phyloP scores from a whole-genome alignment of 2,329 filamentous ascomycete genomes.

The Acephala macrosclerotiorum region DNA sequence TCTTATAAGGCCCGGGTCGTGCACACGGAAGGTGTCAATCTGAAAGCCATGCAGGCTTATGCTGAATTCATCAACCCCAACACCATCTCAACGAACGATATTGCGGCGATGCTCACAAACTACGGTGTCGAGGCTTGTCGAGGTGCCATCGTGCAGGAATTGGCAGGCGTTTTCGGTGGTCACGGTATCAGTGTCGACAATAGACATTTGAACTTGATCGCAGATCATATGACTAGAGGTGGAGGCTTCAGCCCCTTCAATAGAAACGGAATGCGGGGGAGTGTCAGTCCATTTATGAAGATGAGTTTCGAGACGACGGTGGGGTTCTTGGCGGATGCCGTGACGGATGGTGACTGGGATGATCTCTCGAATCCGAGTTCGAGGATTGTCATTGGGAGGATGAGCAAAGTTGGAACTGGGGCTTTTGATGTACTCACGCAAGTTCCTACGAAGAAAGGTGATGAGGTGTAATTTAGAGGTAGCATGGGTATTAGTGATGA shows the following conservation, averaged over 20 bases:
- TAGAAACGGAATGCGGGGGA: constrained; percentile 84
- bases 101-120: constrained; percentile 80
- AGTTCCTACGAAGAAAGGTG: constrained; percentile 46
- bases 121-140: constrained; percentile 97
- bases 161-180: constrained; percentile 83
- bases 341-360: constrained; percentile 90
- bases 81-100: constrained; percentile 89
- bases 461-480: constrained; percentile 23
- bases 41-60: constrained; percentile 89
- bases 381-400: constrained; percentile 84
- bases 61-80: constrained; percentile 86
- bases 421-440: constrained; percentile 85
- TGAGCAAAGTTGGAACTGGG: constrained; percentile 87
- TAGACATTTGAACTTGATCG: constrained; percentile 93
- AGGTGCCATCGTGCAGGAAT: constrained; percentile 84
- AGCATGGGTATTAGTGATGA: not conserved
- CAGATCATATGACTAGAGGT: constrained; percentile 95
- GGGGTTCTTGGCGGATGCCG: constrained; percentile 89
- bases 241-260: constrained; percentile 93
- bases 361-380: constrained; percentile 85
- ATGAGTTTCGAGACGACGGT: constrained; percentile 99
- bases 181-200: constrained; percentile 94
- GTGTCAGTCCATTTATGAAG: constrained; percentile 92
- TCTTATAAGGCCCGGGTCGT: constrained; percentile 63
- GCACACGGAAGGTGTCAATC: constrained; percentile 84